These are phyloP conservation scores for Yamadazyma dushanensis DNA, from an alignment of 1,139 yeast genomes.

Conservation along the genomic window DNA sequence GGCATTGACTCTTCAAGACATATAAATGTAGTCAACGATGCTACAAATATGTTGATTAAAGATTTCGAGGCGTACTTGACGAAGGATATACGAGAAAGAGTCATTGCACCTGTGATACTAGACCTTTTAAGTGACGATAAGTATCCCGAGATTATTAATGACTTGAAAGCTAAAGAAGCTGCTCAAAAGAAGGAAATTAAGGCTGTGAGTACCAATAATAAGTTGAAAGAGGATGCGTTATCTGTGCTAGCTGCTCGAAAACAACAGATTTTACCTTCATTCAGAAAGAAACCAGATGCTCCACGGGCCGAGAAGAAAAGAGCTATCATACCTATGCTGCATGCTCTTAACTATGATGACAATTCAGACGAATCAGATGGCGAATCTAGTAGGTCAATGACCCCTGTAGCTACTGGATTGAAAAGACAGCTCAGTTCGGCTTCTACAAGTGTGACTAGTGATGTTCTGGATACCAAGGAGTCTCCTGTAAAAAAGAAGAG, in stretches of 20 bases:
- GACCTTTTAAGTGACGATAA: slow-evolving; percentile 61
- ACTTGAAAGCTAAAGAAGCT: slow-evolving; percentile 39
- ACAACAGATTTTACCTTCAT: slow-evolving; percentile 41
- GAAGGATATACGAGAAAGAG: slow-evolving; percentile 73
- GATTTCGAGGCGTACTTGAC: slow-evolving; percentile 66
- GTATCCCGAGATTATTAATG: slow-evolving; percentile 55
- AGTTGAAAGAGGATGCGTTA: slow-evolving; percentile 27
- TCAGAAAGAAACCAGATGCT: slow-evolving; percentile 40
- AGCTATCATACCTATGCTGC: slow-evolving; percentile 64
- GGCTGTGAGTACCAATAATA: slow-evolving; percentile 17
- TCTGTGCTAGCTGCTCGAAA: slow-evolving; percentile 28
- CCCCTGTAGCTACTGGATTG: slow-evolving; percentile 32
- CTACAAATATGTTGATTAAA: slow-evolving; percentile 56
- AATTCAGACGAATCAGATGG: slow-evolving; percentile 46
- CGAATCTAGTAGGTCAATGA: slow-evolving; percentile 43
- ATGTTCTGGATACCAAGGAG: slow-evolving; percentile 27
- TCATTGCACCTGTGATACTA: slow-evolving; percentile 70
- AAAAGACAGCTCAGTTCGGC: slow-evolving; percentile 29
- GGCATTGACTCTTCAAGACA: slow-evolving; percentile 11
- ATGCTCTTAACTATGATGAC: slow-evolving; percentile 59
- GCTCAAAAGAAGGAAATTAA: slow-evolving; percentile 23
- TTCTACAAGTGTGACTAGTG: slow-evolving; percentile 27
- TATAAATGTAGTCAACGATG: slow-evolving; percentile 50
- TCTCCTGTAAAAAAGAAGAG: slow-evolving; percentile 21
- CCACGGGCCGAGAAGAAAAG: slow-evolving; percentile 17